phyloP scores from a whole-genome alignment of 2,329 filamentous ascomycete genomes.

The Pseudopithomyces maydicus region DNA sequence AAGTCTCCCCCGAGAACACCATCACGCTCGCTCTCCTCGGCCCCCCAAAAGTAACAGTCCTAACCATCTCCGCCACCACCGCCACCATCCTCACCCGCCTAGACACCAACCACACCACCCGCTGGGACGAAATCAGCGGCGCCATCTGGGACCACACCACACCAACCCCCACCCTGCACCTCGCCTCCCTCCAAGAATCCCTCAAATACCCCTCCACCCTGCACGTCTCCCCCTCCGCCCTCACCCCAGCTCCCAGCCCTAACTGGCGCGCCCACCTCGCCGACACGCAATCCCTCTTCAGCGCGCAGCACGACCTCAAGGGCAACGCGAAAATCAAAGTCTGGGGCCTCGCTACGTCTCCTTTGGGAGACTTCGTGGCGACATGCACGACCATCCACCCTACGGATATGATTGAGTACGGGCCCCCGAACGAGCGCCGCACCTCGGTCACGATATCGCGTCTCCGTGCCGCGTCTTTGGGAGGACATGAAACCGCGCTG shows the following conservation, averaged over 20 bases:
- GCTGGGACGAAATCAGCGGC: conserved; percentile 50
- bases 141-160: conserved; percentile 36
- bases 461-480: conserved; percentile 24
- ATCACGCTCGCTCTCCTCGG: conserved; percentile 45
- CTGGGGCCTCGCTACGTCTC: conserved; percentile 59
- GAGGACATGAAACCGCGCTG: no score
- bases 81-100: conserved; percentile 23
- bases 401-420: conserved; percentile 62
- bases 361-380: conserved; percentile 54
- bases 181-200: conserved; percentile 45
- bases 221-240: conserved; percentile 21
- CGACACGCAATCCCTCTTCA: conserved; percentile 50
- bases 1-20: no score
- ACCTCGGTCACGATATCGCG: conserved; percentile 41
- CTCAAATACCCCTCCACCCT: conserved; percentile 37
- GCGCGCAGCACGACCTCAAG: conserved; percentile 55
- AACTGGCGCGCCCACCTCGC: conserved; percentile 49
- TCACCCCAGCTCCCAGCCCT: conserved; percentile 22
- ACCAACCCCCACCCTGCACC: conserved; percentile 33
- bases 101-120: conserved; percentile 44
- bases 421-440: conserved; percentile 53
- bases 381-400: conserved; percentile 60
- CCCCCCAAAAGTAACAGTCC: conserved; percentile 27
- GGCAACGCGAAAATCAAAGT: conserved; percentile 56
- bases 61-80: conserved; percentile 30